phyloP scores from a whole-genome alignment of 1,284 basidiomycete species.

The Anthracocystis setariae region DNA sequence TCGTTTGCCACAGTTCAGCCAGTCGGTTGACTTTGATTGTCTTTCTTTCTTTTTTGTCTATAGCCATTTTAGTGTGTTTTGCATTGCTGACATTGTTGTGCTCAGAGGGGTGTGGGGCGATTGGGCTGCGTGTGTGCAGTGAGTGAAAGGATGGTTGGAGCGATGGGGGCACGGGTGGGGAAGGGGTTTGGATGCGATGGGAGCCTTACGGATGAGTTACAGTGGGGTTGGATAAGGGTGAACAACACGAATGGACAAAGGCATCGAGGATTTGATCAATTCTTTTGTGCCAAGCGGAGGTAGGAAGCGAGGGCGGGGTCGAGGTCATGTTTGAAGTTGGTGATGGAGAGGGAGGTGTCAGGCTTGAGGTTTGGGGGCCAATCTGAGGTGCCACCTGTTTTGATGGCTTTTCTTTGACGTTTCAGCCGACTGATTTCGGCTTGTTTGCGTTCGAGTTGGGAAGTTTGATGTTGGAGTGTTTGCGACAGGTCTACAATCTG shows the following conservation, averaged over 20 bases:
- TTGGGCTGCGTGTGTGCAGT: too few relatives aligned
- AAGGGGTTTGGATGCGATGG: too few relatives aligned
- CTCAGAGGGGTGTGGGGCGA: too few relatives aligned
- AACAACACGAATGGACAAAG: too few relatives aligned
- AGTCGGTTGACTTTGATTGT: neutral
- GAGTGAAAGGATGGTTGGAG: too few relatives aligned
- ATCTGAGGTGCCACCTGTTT: constrained; percentile 10
- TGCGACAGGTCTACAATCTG: constrained; percentile 40
- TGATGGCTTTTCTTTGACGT: constrained; percentile 28
- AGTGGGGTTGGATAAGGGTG: too few relatives aligned
- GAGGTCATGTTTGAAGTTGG: neutral
- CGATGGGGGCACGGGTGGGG: too few relatives aligned
- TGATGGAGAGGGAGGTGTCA: neutral
- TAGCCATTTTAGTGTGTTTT: too few relatives aligned
- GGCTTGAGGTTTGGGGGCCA: constrained; percentile 34
- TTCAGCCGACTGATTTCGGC: constrained; percentile 20
- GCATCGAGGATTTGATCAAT: too few relatives aligned
- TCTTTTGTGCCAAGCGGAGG: neutral
- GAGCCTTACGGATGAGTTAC: too few relatives aligned
- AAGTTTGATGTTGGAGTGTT: constrained; percentile 26
- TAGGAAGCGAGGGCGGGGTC: neutral
- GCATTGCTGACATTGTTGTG: too few relatives aligned
- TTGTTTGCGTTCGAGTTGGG: constrained; percentile 13
- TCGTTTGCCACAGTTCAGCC: neutral
- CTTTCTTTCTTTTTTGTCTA: neutral